Evolutionary conservation across 208 protist species (phyloP).

Genomic region (Leishmania tarentolae): DNA sequence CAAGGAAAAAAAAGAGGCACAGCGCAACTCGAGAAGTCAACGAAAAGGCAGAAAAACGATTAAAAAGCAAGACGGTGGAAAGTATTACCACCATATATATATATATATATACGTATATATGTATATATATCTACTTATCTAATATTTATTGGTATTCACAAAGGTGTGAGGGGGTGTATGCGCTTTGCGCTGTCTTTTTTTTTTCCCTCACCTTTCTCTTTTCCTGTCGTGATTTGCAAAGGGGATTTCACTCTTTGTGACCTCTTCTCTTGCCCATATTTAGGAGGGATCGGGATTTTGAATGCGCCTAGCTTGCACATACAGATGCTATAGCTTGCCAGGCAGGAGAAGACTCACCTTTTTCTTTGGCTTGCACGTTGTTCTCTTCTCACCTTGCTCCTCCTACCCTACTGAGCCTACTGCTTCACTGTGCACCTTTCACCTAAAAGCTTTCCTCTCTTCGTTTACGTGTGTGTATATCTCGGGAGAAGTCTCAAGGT

Average conservation of each 20-base stretch:
- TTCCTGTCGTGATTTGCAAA: neutral
- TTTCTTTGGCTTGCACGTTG: neutral
- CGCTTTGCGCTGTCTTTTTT: neutral
- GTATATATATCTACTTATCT: too few species aligned
- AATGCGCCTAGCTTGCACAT: neutral
- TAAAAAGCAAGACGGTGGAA: conserved; percentile 1
- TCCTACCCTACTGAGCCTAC: neutral
- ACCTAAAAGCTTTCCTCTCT: neutral
- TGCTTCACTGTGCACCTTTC: neutral
- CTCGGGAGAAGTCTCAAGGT: neutral
- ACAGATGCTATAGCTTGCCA: neutral
- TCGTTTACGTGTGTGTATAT: neutral
- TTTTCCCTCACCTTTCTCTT: neutral
- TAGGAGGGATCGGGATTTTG: neutral
- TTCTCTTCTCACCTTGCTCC: neutral
- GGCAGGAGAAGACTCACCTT: neutral
- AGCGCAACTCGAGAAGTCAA: too few species aligned
- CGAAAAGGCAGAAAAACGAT: conserved; percentile 14
- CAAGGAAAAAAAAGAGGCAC: neutral
- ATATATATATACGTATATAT: too few species aligned
- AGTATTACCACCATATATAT: neutral
- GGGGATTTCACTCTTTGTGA: neutral
- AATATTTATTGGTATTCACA: too few species aligned
- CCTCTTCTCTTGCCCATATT: neutral
- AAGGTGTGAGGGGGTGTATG: neutral